These are phyloP conservation scores for Fomes fomentarius DNA, from an alignment of 1,284 basidiomycete genomes.

Conservation along the genomic window DNA sequence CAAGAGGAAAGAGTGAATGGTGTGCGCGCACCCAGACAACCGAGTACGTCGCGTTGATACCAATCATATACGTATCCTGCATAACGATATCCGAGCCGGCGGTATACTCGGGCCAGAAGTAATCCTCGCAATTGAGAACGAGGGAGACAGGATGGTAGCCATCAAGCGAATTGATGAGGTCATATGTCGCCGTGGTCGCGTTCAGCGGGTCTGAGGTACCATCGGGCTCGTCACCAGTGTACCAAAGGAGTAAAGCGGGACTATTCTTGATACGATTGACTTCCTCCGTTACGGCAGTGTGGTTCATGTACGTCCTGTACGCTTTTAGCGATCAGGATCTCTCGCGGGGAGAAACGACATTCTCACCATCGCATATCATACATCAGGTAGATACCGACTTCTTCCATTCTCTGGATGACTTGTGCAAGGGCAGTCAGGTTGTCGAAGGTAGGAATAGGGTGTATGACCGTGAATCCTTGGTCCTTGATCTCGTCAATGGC, in stretches of 20 bases:
- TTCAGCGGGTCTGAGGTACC: slow-evolving; percentile 68
- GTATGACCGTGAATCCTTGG: slow-evolving; percentile 52
- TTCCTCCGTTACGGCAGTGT: slow-evolving; percentile 63
- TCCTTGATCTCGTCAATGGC: slow-evolving; percentile 58
- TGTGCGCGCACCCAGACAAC: slow-evolving; percentile 40
- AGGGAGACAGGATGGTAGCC: slow-evolving; percentile 78
- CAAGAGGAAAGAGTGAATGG: background rate
- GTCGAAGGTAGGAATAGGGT: slow-evolving; percentile 65
- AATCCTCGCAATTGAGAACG: slow-evolving; percentile 76
- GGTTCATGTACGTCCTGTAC: slow-evolving; percentile 63
- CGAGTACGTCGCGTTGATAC: slow-evolving; percentile 71
- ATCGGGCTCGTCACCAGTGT: slow-evolving; percentile 78
- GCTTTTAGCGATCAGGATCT: background rate
- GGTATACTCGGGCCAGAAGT: slow-evolving; percentile 61
- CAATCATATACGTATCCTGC: slow-evolving; percentile 62
- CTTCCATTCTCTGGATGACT: slow-evolving; percentile 71
- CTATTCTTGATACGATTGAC: slow-evolving; percentile 68
- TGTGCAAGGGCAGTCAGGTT: slow-evolving; percentile 58
- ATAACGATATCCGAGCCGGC: slow-evolving; percentile 64
- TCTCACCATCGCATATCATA: slow-evolving; percentile 76
- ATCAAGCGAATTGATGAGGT: slow-evolving; percentile 69
- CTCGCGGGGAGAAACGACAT: background rate
- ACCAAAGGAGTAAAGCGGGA: slow-evolving; percentile 74
- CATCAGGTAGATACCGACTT: slow-evolving; percentile 73
- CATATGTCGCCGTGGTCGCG: slow-evolving; percentile 58